Percentiles rank a stretch among this genome's conserved stretches.
These are phyloP conservation scores for Penicillium fimorum DNA, from an alignment of 495 filamentous ascomycete species.

Conservation along the genomic window DNA sequence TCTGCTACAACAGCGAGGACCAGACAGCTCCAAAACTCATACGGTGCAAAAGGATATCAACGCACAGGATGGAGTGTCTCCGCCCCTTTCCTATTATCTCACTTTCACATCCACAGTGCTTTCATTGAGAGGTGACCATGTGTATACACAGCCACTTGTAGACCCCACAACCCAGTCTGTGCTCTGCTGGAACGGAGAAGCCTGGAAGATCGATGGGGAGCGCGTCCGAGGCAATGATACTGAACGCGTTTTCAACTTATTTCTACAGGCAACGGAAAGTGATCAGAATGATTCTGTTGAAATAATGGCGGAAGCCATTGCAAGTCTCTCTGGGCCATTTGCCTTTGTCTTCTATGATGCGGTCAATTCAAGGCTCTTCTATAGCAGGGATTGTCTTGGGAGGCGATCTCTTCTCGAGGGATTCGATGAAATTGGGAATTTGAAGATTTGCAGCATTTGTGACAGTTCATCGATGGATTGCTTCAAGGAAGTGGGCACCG, in stretches of 20 bases:
- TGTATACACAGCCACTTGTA: slow-evolving; percentile 72
- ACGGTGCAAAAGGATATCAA: slow-evolving; percentile 24
- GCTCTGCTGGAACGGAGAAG: slow-evolving; percentile 99
- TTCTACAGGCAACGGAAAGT: slow-evolving; percentile 49
- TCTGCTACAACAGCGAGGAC: slow-evolving; percentile 53
- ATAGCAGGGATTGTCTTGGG: slow-evolving; percentile 81
- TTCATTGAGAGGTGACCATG: slow-evolving; percentile 69
- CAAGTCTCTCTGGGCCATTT: slow-evolving; percentile 76
- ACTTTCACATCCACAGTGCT: slow-evolving; percentile 82
- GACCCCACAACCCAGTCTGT: slow-evolving; percentile 61
- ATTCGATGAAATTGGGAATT: slow-evolving; percentile 38
- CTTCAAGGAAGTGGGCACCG: slow-evolving; percentile 81
- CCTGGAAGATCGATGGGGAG: slow-evolving; percentile 69
- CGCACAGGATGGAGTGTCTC: slow-evolving; percentile 19
- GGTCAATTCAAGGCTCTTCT: slow-evolving; percentile 59
- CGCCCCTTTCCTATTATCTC: slow-evolving; percentile 41
- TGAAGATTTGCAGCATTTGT: slow-evolving; percentile 76
- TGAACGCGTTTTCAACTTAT: slow-evolving; percentile 61
- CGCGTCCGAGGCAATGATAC: slow-evolving; percentile 72
- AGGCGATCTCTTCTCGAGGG: slow-evolving; percentile 73
- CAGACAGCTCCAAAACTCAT: slow-evolving; percentile 50
- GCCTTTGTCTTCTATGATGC: slow-evolving; percentile 88
- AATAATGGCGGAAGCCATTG: slow-evolving; percentile 52
- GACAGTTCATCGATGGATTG: slow-evolving; percentile 46
- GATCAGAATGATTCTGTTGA: slow-evolving; percentile 24